These are phyloP conservation scores for Kwoniella heveanensis DNA, from an alignment of 768 basidiomycete species.

Conservation along the genomic window DNA sequence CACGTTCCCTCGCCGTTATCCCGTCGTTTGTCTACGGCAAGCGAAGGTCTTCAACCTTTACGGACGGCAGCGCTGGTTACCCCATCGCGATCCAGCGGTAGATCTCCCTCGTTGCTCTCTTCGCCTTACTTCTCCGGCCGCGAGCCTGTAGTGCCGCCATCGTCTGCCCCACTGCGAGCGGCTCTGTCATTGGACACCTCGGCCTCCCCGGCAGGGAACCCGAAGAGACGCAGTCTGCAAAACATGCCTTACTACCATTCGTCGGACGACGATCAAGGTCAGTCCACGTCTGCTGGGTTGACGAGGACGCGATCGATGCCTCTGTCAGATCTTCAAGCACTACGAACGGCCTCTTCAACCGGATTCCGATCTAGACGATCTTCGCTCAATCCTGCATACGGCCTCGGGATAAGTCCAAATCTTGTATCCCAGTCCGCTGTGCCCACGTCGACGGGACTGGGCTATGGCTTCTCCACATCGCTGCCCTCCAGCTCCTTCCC, in stretches of 20 bases:
- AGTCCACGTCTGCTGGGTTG: slow-evolving; percentile 5
- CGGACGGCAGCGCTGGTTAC: slow-evolving; percentile 11
- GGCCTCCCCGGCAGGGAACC: slow-evolving; percentile 16
- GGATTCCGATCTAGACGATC: slow-evolving; percentile 28
- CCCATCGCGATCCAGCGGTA: slow-evolving; percentile 7
- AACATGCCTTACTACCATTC: slow-evolving; percentile 45
- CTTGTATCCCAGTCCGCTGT: neutral
- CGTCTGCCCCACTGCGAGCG: slow-evolving; percentile 1
- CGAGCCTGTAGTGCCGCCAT: neutral
- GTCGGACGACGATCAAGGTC: slow-evolving; percentile 16
- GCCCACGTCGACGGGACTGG: neutral
- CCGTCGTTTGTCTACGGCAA: slow-evolving; percentile 9
- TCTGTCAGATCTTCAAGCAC: slow-evolving; percentile 35
- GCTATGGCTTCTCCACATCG: slow-evolving; percentile 2
- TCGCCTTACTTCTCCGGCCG: slow-evolving; percentile 16
- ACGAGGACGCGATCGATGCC: slow-evolving; percentile 31
- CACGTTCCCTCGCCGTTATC: slow-evolving; percentile 17
- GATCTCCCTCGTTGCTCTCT: neutral
- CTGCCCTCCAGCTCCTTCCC: slow-evolving; percentile 1
- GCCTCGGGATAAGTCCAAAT: neutral
- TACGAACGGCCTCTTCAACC: slow-evolving; percentile 26
- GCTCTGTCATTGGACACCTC: slow-evolving; percentile 5
- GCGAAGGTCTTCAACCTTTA: slow-evolving; percentile 12
- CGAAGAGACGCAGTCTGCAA: slow-evolving; percentile 44
- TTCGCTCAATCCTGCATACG: slow-evolving; percentile 4